phyloP scores from a whole-genome alignment of 1,284 basidiomycete species.

The Ganoderma leucocontextum region DNA sequence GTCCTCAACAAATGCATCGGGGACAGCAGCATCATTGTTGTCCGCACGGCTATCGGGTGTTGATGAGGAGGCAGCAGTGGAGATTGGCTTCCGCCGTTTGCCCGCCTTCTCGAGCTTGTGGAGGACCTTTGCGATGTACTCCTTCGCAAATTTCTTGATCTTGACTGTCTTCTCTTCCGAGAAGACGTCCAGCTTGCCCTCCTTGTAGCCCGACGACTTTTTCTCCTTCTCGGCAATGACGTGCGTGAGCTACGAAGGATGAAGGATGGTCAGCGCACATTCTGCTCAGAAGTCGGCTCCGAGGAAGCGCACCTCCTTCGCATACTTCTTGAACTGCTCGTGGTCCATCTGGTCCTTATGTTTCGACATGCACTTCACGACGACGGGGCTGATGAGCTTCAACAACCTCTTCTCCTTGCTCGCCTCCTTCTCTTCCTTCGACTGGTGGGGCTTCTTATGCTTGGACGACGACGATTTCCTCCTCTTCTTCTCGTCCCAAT shows the following conservation, averaged over 20 bases:
- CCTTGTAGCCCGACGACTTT: constrained; percentile 81
- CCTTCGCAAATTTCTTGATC: constrained; percentile 94
- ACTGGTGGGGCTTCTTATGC: constrained; percentile 48
- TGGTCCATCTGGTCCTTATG: constrained; percentile 83
- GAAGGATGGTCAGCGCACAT: not conserved
- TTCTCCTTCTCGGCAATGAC: constrained; percentile 93
- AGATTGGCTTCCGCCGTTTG: constrained; percentile 30
- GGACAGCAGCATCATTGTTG: constrained; percentile 24
- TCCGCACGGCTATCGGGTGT: constrained; percentile 26
- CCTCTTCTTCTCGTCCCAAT: constrained; percentile 44
- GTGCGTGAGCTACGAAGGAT: constrained; percentile 69
- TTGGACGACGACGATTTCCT: constrained; percentile 39
- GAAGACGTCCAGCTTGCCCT: constrained; percentile 75
- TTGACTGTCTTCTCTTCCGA: constrained; percentile 89
- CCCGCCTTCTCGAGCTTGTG: constrained; percentile 64
- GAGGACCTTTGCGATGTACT: constrained; percentile 80
- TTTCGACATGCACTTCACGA: constrained; percentile 93
- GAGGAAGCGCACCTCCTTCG: constrained; percentile 78
- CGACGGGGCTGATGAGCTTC: constrained; percentile 88
- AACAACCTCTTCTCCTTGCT: constrained; percentile 85
- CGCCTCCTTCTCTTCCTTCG: constrained; percentile 66
- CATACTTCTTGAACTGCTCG: constrained; percentile 94
- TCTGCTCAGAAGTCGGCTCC: not conserved
- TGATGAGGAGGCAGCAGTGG: constrained; percentile 29
- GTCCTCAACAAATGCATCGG: constrained; percentile 29